Conservation (phyloP, 1,284 basidiomycete genomes). For the Cryptococcus jaspeensis region DNA sequence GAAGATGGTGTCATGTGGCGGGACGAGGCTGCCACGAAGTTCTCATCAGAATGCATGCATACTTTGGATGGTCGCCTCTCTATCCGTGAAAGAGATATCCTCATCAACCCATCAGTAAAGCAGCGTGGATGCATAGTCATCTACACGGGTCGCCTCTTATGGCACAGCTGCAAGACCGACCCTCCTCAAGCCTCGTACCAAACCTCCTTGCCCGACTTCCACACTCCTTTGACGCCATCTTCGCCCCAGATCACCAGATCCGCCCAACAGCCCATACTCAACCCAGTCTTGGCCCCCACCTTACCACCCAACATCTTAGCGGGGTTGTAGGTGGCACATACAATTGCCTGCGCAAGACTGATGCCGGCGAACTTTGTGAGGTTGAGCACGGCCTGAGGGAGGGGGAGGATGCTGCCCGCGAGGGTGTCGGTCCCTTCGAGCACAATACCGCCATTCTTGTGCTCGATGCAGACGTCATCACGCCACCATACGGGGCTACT, state of each 20-base stretch:
- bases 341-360: slow-evolving; percentile 74
- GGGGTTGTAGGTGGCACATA: slow-evolving; percentile 78
- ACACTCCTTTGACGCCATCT: slow-evolving; percentile 69
- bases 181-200: too few species aligned
- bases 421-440: slow-evolving; percentile 83
- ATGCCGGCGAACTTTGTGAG: slow-evolving; percentile 77
- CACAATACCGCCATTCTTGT: slow-evolving; percentile 75
- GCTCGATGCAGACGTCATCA: slow-evolving; percentile 65
- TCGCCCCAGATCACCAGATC: slow-evolving; percentile 74
- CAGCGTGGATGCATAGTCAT: too few species aligned
- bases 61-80: too few species aligned
- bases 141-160: too few species aligned
- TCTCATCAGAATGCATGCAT: too few species aligned
- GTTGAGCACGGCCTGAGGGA: slow-evolving; percentile 66
- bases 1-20: too few species aligned
- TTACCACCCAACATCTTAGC: slow-evolving; percentile 72
- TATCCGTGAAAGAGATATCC: too few species aligned
- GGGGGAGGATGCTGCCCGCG: slow-evolving; percentile 57
- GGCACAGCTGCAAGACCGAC: too few species aligned
- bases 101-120: too few species aligned
- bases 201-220: slow-evolving; percentile 73
- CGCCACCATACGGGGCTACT: slow-evolving; percentile 79
- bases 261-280: slow-evolving; percentile 75
- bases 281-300: slow-evolving; percentile 73
- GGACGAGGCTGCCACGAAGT: too few species aligned